Evolutionary conservation across 805 yeast genomes (phyloP).

Genomic region (Metschnikowia lachancei): DNA sequence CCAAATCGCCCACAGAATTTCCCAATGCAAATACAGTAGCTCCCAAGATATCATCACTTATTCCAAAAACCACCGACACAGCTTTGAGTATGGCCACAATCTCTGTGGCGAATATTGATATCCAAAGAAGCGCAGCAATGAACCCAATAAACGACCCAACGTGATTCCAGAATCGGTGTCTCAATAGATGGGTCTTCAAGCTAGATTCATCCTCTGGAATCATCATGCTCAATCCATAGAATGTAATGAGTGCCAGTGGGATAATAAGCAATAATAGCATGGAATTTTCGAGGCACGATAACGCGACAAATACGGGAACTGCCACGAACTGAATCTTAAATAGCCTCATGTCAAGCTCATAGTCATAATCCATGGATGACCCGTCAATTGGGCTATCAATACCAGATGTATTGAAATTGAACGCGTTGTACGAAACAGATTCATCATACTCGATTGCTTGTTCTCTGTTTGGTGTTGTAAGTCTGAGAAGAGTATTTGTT

Average conservation of each 20-base stretch:
- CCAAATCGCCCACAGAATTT: slow-evolving; percentile 85
- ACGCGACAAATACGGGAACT: slow-evolving; percentile 7
- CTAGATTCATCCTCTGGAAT: not conserved
- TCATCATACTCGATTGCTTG: slow-evolving; percentile 15
- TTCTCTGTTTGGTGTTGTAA: slow-evolving; percentile 20
- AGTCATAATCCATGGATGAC: slow-evolving; percentile 8
- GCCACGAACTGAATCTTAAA: slow-evolving; percentile 12
- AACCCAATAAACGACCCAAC: slow-evolving; percentile 56
- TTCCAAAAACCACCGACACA: slow-evolving; percentile 53
- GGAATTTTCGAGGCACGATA: slow-evolving; percentile 7
- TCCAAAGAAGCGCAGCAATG: slow-evolving; percentile 60
- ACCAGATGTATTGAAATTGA: slow-evolving; percentile 12
- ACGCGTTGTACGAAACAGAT: slow-evolving; percentile 12
- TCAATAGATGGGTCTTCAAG: slow-evolving; percentile 10
- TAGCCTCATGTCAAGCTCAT: slow-evolving; percentile 8
- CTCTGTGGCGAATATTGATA: slow-evolving; percentile 66
- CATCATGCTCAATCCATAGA: slow-evolving; percentile 3
- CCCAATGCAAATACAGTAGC: slow-evolving; percentile 89
- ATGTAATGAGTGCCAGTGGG: not conserved
- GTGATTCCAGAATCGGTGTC: slow-evolving; percentile 19
- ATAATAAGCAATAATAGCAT: slow-evolving; percentile 1
- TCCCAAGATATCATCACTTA: slow-evolving; percentile 81
- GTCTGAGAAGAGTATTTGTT: slow-evolving; percentile 12
- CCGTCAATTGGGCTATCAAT: not conserved
- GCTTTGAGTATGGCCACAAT: slow-evolving; percentile 63